Conservation (phyloP, 768 basidiomycete genomes). For the Pulveroboletus ravenelii region DNA sequence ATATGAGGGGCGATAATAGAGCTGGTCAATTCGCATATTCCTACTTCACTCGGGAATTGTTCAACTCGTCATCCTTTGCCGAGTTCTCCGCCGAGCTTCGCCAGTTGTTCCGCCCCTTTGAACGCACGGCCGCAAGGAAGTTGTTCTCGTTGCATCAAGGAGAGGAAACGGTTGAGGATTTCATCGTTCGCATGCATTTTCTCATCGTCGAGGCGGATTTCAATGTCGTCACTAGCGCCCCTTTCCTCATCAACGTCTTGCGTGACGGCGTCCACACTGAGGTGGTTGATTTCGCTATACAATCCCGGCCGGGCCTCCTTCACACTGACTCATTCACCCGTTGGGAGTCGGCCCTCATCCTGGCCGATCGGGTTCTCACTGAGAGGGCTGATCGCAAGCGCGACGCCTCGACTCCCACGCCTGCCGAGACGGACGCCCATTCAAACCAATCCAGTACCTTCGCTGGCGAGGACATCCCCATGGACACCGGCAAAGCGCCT, state of each 20-base stretch:
- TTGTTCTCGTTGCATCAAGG: not conserved
- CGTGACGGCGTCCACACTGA: not conserved
- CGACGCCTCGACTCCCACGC: too few species aligned
- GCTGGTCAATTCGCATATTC: too few species aligned
- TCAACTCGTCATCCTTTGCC: not conserved
- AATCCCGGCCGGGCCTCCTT: too few species aligned
- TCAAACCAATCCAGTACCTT: too few species aligned
- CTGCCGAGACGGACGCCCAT: too few species aligned
- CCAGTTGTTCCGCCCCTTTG: not conserved
- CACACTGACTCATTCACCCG: not conserved
- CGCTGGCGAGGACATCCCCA: too few species aligned
- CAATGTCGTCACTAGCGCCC: fast-evolving
- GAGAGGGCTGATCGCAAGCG: too few species aligned
- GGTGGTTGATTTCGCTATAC: not conserved
- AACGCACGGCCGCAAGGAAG: not conserved
- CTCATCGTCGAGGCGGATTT: not conserved
- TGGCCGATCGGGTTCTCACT: too few species aligned
- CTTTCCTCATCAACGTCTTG: not conserved
- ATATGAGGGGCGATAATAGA: too few species aligned
- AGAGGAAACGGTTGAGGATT: not conserved
- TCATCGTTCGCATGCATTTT: not conserved
- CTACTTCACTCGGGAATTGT: too few species aligned
- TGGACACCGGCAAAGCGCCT: too few species aligned
- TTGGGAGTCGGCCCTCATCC: not conserved
- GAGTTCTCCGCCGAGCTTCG: not conserved